Evolutionary conservation across 352 stramenopile species (phyloP), one percentile per base, ranked within the genome.

Genomic region (Phytophthora uliginosa): DNA sequence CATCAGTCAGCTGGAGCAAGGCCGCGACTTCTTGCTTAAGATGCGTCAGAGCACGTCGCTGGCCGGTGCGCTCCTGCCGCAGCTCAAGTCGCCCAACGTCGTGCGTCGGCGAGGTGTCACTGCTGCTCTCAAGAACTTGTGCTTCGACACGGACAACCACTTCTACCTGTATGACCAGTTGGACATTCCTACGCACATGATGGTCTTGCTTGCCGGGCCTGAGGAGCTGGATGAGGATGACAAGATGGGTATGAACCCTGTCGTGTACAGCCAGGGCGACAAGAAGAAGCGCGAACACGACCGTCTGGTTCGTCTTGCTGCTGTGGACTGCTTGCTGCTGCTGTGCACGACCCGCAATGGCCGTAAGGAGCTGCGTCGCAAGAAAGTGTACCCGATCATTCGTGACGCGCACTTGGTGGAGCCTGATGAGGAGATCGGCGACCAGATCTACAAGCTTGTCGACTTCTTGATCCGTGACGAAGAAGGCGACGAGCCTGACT

Each of bases 381-480:
- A 95, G 75, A 97, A 97, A 47, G 90, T 93, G 47, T 97, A 97
- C 69, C 87, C 88, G 42, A 93, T 97, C 52, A 81, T 97, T 7
- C 90, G 90, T 40, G 87, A 97, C 42, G 89, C 89, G 38, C 90
- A 97, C 59, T 74, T 96, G 45, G 86, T 89, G 12, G 89, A 96
- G 66, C 62, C 84, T 1, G 86, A 96, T 36, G 89, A 96, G 34
- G 88, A 95, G 53, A 84, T 96, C 59, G 85, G 89, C 15, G 89
- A 96, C 57, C 86, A 95, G 61, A 95, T 96, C 55, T 96, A 96
- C 82, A 96, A 96, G 69, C 85, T 96, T 36, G 89, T 96, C 12
- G 89, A 95, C 61, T 95, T 96, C 50, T 59, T 96, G 34, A 96
- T 96, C 61, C 89, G 89, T 53, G 89, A 96, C 34, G 89, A 96